These are phyloP conservation scores for Davidsoniella neocaledoniae DNA, from an alignment of 2,329 filamentous ascomycete genomes.

Conservation along the genomic window DNA sequence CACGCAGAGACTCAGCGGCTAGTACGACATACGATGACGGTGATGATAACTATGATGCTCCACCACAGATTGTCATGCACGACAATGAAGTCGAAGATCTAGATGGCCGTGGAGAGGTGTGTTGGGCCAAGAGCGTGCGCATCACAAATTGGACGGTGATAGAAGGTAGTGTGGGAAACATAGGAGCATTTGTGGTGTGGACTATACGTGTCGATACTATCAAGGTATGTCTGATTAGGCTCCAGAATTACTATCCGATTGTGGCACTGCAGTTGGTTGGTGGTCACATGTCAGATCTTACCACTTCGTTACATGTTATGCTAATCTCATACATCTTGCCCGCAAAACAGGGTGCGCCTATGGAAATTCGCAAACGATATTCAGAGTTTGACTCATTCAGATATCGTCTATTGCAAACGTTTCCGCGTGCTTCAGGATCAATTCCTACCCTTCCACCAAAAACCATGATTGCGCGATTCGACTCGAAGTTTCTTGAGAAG, in stretches of 20 bases:
- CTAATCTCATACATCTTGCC: not conserved
- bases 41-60: conserved; percentile 8
- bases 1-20: not conserved
- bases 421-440: conserved; percentile 69
- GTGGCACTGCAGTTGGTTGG: not conserved
- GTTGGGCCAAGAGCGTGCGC: conserved; percentile 48
- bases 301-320: not conserved
- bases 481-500: conserved; percentile 70
- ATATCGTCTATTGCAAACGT: conserved; percentile 54
- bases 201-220: conserved; percentile 78
- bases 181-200: conserved; percentile 92
- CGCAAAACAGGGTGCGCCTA: conserved; percentile 33
- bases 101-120: conserved; percentile 37
- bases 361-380: conserved; percentile 57
- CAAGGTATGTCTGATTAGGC: conserved; percentile 37
- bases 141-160: conserved; percentile 40
- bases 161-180: conserved; percentile 37
- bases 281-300: not conserved
- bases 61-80: conserved; percentile 41
- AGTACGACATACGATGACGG: not conserved
- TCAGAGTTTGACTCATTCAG: conserved; percentile 86
- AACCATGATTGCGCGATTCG: conserved; percentile 74
- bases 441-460: conserved; percentile 85
- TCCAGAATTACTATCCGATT: too few relatives aligned
- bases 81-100: conserved; percentile 42